A percentile compares a stretch with the other conserved stretches of the same genome.
Conservation (phyloP, 2,329 filamentous ascomycete species). For the Aspergillus novofumigatus region DNA sequence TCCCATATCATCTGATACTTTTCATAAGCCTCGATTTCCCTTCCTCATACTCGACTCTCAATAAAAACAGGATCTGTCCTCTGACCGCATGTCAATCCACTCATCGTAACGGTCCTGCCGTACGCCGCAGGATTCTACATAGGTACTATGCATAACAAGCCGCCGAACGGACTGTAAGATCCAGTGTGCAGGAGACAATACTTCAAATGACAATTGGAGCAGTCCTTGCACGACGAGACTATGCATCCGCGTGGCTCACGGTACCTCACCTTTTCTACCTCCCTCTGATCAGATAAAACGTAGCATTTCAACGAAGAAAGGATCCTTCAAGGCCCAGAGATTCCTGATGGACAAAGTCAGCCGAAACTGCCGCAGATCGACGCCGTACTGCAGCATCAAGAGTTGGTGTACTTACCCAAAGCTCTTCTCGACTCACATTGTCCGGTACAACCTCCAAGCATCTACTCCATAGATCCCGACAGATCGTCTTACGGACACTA, state of each 20-base stretch:
- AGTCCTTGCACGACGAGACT: neutral
- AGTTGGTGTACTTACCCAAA: slow-evolving; percentile 42
- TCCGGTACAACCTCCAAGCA: slow-evolving; percentile 48
- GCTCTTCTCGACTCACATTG: slow-evolving; percentile 43
- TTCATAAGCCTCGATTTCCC: neutral
- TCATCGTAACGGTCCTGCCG: neutral
- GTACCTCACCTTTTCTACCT: neutral
- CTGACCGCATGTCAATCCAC: neutral
- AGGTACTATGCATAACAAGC: neutral
- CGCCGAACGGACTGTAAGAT: neutral
- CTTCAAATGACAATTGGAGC: neutral
- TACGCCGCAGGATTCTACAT: neutral
- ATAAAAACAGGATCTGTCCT: neutral
- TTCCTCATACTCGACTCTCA: neutral
- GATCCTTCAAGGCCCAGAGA: slow-evolving; percentile 36
- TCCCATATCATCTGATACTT: neutral
- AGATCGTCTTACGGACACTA: slow-evolving; percentile 45
- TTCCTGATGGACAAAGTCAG: slow-evolving; percentile 22
- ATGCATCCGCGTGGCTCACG: neutral
- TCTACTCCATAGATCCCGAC: slow-evolving; percentile 47
- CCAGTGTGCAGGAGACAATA: neutral
- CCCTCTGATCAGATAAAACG: neutral
- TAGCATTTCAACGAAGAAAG: slow-evolving; percentile 18
- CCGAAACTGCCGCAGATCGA: slow-evolving; percentile 3
- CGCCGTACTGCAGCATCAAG: neutral